Base-by-base conservation (phyloP, 768 basidiomycete species). In the Lactifluus piperatus region DNA sequence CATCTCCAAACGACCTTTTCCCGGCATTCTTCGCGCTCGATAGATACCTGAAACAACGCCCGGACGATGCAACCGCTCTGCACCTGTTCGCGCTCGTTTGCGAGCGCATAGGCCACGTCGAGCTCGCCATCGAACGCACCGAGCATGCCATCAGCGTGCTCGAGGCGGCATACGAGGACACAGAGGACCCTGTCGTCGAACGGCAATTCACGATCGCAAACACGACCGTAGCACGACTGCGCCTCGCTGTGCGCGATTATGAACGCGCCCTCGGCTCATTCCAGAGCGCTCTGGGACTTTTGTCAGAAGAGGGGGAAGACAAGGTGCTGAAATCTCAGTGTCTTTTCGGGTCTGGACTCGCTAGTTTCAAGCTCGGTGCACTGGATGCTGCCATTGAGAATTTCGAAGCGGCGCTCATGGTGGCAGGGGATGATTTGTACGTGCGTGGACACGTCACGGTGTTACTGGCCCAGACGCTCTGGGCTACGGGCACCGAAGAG, bases 161-260 rank as follows among this genome's bases (percentile, higher is more conserved):
- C n/a, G 95, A 98, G 70, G 78, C 82, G 1, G 79, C 80, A 27
- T 99, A 97, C 72, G 97, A 99, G 69, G 83, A 87, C 54, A 81
- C 81, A 14, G 97, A 99, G 70, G 86, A 91, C 54, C 71, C 84
- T 1, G 73, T 76, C 24, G 81, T 91, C 11, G 97, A 97, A 71
- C 74, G 77, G 51, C 84, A 81, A 54, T 99, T 87, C 67, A 82
- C 81, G 5, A 81, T 93, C 39, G 90, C 94, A 0, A 88, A 94
- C 62, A 74, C 81, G 24, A 95, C 88, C 58, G 74, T 92, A 8
- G 97, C 86, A 0, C 82, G 97, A 10, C 69, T 95, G 26, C 78
- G 81, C 20, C 73, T 95, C n/a, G 76, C 84, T 0, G 67, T 77
- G 3, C 72, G 75, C 13, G 78, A 88, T 54, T 84, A 82, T 67